Percentiles rank a stretch among this genome's conserved stretches.
Evolutionary conservation across 106 monocot species (phyloP).

Genomic region (Dioscorea zingiberensis): DNA sequence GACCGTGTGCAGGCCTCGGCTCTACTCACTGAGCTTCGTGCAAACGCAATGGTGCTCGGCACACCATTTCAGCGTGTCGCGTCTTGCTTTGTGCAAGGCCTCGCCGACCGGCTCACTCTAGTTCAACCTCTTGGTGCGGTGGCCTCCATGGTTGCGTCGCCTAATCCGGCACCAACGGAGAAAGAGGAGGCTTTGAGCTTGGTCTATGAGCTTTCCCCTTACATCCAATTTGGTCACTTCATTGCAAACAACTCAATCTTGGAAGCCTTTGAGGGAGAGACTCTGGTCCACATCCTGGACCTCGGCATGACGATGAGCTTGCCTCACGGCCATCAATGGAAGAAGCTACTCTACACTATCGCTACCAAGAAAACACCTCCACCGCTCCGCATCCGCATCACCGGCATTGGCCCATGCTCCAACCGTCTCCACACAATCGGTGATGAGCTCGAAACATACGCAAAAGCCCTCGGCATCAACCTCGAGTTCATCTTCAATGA

Average conservation of each 20-base stretch:
- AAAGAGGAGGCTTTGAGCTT: neutral
- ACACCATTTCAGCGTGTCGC: too few species aligned
- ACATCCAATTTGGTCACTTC: neutral
- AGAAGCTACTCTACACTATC: neutral
- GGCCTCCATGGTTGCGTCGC: too few species aligned
- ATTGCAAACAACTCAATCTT: neutral
- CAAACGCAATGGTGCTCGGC: too few species aligned
- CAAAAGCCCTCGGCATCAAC: neutral
- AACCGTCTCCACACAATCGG: neutral
- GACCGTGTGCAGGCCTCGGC: too few species aligned
- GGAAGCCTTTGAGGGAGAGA: constrained; percentile 8
- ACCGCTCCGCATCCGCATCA: neutral
- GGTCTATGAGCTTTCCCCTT: neutral
- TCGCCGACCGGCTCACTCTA: too few species aligned
- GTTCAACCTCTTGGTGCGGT: too few species aligned
- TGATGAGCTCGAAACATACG: neutral
- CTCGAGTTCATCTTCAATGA: neutral
- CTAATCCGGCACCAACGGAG: too few species aligned
- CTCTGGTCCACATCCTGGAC: neutral
- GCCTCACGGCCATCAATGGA: constrained; percentile 1
- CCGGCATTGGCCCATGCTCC: neutral
- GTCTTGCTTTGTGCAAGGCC: too few species aligned
- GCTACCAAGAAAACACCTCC: neutral
- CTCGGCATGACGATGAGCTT: neutral
- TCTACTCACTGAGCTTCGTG: too few species aligned